A percentile compares a stretch with the other conserved stretches of the same genome.
Evolutionary conservation across 768 basidiomycete species (phyloP).

Genomic region (Naganishia kalamii): DNA sequence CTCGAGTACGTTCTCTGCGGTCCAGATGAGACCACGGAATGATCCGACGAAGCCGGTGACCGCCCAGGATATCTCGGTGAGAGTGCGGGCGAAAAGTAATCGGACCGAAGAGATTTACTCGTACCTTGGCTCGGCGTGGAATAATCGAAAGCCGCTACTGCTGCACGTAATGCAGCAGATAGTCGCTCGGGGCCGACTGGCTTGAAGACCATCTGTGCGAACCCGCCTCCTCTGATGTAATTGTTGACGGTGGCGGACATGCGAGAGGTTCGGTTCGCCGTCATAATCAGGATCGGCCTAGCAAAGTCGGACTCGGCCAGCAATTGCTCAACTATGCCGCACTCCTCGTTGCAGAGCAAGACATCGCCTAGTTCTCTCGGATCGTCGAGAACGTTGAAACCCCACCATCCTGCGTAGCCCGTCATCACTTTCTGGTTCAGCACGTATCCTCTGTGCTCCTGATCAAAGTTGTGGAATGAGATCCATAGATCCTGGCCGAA

Average conservation of each 20-base stretch:
- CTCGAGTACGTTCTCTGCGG: conserved; percentile 1
- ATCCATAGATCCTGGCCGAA: conserved; percentile 48
- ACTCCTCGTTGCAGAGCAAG: conserved; percentile 73
- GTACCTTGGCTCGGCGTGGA: conserved; percentile 20
- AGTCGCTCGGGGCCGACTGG: conserved; percentile 77
- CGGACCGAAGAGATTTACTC: conserved; percentile 2
- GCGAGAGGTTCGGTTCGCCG: conserved; percentile 54
- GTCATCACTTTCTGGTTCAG: conserved; percentile 60
- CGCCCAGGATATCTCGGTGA: conserved; percentile 14
- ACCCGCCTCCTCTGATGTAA: conserved; percentile 74
- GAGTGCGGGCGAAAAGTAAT: conserved; percentile 24
- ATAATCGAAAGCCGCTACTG: conserved; percentile 52
- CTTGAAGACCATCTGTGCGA: conserved; percentile 82
- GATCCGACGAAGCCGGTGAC: conserved; percentile 6
- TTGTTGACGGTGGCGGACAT: conserved; percentile 59
- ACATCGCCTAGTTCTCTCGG: conserved; percentile 59
- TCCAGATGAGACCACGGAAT: neutral
- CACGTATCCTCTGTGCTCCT: conserved; percentile 59
- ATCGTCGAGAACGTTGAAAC: conserved; percentile 53
- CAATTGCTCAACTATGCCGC: conserved; percentile 55
- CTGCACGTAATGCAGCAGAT: conserved; percentile 60
- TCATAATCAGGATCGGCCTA: conserved; percentile 69
- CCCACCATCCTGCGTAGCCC: conserved; percentile 72
- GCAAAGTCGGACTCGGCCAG: conserved; percentile 56
- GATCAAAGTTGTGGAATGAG: conserved; percentile 67